Evolutionary conservation across 768 basidiomycete species (phyloP), one percentile per base, ranked within the genome.

Genomic region (Suillus cothurnatus): DNA sequence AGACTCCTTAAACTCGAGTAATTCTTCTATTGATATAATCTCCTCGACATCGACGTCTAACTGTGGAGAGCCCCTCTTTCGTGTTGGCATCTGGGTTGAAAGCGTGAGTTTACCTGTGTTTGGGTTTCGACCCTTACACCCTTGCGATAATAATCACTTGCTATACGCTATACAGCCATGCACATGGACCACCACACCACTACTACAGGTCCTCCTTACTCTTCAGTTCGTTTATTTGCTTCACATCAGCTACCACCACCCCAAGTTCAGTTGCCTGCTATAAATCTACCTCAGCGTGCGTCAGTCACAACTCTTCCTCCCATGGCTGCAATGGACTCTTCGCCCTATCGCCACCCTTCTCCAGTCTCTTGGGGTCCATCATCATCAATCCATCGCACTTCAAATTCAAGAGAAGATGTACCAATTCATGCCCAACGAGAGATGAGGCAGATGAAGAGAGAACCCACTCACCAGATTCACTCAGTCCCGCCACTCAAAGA

Each of bases 341-440:
- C 8, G 70, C 76, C 38, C 71, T 74, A n/a, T 69, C 77, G 0
- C 64, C 72, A 45, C 64, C 76, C 55, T 69, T 66, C 61, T 67
- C 65, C 70, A 43, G 60, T 71, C 19, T 67, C 66, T 57, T 70
- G 19, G 77, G 73, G 73, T 63, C 68, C 1, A 65, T 73, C 2
- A 68, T 76, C 63, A 1, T 21, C 58, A 28, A 59, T 59, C 7
- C 80, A 77, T 65, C 76, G 77, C 49, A 79, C 81, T 0, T 81
- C 81, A 19, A 79, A 70, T 67, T 81, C 80, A 7, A 74, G 81
- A 72, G 81, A 84, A 56, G 82, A 83, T n/a, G 64, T 77, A 14
- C 76, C 73, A 62, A 77, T 78, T 6, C 50, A 39, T 23, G 31
- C 68, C 3, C 72, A 71, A 61, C 65, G 62, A 19, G 74, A 77